Evolutionary conservation across 495 filamentous ascomycete species (phyloP).

Genomic region (Aspergillus funiculosus): DNA sequence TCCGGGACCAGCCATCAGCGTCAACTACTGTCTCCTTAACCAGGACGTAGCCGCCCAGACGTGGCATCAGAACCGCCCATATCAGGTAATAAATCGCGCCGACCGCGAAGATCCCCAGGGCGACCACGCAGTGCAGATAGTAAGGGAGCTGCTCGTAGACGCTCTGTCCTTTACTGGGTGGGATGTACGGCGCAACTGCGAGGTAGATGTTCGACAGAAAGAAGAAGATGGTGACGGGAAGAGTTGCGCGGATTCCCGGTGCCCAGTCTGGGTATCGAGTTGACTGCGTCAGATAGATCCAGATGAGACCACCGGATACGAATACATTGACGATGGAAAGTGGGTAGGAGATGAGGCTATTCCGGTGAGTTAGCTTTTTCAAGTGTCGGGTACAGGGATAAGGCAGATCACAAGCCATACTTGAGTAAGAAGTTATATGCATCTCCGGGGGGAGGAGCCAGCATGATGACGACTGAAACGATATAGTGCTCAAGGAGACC

Average conservation of each 20-base stretch:
- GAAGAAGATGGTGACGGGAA: constrained; percentile 49
- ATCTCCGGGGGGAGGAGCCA: constrained; percentile 58
- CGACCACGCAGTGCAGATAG: constrained; percentile 55
- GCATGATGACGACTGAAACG: constrained; percentile 55
- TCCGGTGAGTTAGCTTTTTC: constrained; percentile 23
- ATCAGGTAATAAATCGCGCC: constrained; percentile 53
- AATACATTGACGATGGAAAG: constrained; percentile 56
- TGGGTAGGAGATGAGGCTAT: constrained; percentile 55
- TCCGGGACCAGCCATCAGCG: constrained; percentile 49
- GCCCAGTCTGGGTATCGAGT: constrained; percentile 34
- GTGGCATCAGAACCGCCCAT: constrained; percentile 52
- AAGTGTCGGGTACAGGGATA: constrained; percentile 14
- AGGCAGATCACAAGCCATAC: constrained; percentile 37
- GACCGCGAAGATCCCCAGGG: constrained; percentile 49
- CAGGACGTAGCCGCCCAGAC: constrained; percentile 49
- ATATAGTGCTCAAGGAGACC: constrained; percentile 59
- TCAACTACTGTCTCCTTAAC: constrained; percentile 55
- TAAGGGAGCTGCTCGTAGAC: constrained; percentile 61
- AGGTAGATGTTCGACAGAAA: constrained; percentile 54
- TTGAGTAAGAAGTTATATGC: constrained; percentile 61
- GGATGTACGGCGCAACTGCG: constrained; percentile 59
- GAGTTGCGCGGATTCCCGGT: constrained; percentile 31
- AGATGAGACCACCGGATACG: constrained; percentile 51
- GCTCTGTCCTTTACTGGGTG: constrained; percentile 51
- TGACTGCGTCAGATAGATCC: constrained; percentile 49